Conservation (phyloP, 345 rosid genomes). For the Brassica carinata region DNA sequence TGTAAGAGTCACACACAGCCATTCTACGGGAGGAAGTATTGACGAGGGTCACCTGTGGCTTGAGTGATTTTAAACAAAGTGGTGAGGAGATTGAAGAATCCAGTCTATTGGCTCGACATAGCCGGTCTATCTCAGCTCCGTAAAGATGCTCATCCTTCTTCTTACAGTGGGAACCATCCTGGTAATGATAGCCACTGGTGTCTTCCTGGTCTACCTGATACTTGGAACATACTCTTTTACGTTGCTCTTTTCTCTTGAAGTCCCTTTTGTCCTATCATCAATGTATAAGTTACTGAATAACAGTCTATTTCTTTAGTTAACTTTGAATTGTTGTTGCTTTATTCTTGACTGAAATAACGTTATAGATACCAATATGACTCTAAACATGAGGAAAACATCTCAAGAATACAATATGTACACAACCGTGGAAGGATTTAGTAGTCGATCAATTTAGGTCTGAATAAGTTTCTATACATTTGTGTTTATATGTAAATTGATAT, state of each 20-base stretch:
- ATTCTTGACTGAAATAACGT: conserved; percentile 20
- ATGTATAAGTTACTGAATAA: conserved; percentile 19
- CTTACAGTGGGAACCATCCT: conserved; percentile 49
- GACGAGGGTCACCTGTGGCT: conserved; percentile 70
- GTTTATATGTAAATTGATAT: neutral
- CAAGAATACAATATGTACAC: neutral
- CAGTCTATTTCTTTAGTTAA: conserved; percentile 19
- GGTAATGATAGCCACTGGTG: conserved; percentile 87
- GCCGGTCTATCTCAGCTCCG: conserved; percentile 62
- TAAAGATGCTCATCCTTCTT: conserved; percentile 71
- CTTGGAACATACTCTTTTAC: conserved; percentile 77
- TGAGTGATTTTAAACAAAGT: conserved; percentile 75
- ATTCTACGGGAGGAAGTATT: conserved; percentile 53
- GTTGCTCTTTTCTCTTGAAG: conserved; percentile 52
- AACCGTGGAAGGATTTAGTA: neutral
- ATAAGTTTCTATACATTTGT: neutral
- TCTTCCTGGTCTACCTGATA: conserved; percentile 90
- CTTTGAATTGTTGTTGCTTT: neutral
- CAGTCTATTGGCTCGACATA: conserved; percentile 70
- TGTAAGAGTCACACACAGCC: conserved; percentile 44
- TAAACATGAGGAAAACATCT: neutral
- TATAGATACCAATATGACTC: neutral
- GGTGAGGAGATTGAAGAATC: conserved; percentile 67
- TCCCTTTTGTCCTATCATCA: neutral
- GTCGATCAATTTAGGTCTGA: neutral